phyloP scores from a whole-genome alignment of 78 protist genomes.

The Speleostelium caveatum region DNA sequence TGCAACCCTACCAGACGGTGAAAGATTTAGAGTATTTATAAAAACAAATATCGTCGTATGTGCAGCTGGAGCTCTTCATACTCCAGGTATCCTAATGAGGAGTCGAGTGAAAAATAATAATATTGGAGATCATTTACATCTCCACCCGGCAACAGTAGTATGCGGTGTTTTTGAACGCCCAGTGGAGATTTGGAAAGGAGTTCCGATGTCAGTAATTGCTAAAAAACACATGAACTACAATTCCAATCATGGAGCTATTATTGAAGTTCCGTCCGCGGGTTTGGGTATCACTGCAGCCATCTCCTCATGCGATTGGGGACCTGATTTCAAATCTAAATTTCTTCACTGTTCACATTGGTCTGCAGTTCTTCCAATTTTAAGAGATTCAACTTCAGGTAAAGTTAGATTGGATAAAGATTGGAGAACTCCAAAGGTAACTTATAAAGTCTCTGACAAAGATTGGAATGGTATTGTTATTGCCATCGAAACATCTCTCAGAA shows the following conservation, averaged over 20 bases:
- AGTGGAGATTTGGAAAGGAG: slow-evolving; percentile 68
- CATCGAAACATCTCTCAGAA: slow-evolving; percentile 7
- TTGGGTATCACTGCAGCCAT: slow-evolving; percentile 2
- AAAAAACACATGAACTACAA: neutral
- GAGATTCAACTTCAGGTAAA: slow-evolving; percentile 68
- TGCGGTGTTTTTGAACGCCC: slow-evolving; percentile 15
- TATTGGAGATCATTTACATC: slow-evolving; percentile 59
- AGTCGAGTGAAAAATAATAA: slow-evolving; percentile 42
- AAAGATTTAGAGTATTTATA: slow-evolving; percentile 28
- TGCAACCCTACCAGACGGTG: slow-evolving; percentile 36
- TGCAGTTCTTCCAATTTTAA: slow-evolving; percentile 33
- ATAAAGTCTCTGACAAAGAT: slow-evolving; percentile 34
- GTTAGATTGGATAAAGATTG: slow-evolving; percentile 59
- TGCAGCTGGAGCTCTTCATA: slow-evolving; percentile 76
- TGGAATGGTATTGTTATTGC: slow-evolving; percentile 19
- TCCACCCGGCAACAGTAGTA: slow-evolving; percentile 68
- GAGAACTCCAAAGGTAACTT: slow-evolving; percentile 33
- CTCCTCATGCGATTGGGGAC: slow-evolving; percentile 13
- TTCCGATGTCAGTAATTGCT: slow-evolving; percentile 39
- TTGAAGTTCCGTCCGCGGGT: slow-evolving; percentile 65
- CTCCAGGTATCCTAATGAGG: slow-evolving; percentile 66
- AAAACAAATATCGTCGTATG: slow-evolving; percentile 47
- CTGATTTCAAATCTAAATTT: neutral
- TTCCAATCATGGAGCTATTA: slow-evolving; percentile 10
- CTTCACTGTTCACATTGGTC: neutral